Evolutionary conservation across 345 rosid genomes (phyloP), one percentile per base, ranked within the genome.

Genomic region (Syzygium grande): DNA sequence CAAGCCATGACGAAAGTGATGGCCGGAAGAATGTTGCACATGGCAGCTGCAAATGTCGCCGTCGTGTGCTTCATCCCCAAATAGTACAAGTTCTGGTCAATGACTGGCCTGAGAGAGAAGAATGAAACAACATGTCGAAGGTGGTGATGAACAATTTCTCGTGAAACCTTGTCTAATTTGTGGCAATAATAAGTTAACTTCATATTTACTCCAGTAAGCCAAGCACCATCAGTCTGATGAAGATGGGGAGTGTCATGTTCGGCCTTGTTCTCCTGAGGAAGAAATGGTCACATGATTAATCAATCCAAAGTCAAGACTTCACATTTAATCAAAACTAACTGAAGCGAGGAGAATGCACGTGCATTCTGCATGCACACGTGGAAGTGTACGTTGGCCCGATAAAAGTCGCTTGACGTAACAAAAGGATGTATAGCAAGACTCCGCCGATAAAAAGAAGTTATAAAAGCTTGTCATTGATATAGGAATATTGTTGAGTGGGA

Each of bases 11-110:
- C 51, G 41, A 96, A 95, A 80, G 98, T 96, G 83, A 94, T 93
- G 68, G 99, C 99, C 4, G 99, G 99, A 84, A 98, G 92, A 88
- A 98, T 90, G 51, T 98, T 95, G 90, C 92, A 88, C 94, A 95
- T 92, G 86, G 99, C 96, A 4, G 96, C 92, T 52, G 99, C 97
- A 89, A 95, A 96, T 27, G 99, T 95, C 7, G 98, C 99, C 0
- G 98, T 95, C 0, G 99, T 95, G 85, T 94, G 89, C 92, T 95
- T 97, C 98, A 97, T 95, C 80, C 99, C 99, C 38, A 95, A n/a
- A 34, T 88, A 97, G 83, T 96, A 97, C 86, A 97, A 86, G 91
- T 97, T 97, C 61, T 96, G 99, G 89, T 95, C 99, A 15, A 97
- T 96, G 21, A 96, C 99, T 22, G 98, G 99, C 95, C 99, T 97